Conservation (phyloP, 2,329 filamentous ascomycete genomes). For the Teratosphaeriaceae sp. region DNA sequence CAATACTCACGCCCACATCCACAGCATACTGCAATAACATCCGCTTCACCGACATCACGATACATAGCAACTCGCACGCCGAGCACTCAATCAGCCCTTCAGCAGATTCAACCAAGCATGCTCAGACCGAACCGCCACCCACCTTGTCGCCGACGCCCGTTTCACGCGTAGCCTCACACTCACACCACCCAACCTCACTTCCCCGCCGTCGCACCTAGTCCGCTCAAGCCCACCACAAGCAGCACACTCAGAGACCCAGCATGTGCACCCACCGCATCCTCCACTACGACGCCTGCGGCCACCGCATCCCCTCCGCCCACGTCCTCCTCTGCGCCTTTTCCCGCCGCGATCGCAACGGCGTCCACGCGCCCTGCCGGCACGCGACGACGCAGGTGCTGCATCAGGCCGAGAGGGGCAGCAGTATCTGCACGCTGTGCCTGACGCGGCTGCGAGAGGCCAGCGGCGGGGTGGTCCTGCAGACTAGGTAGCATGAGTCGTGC, state of each 20-base stretch:
- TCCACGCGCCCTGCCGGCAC: background rate
- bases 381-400: background rate
- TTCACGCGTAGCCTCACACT: background rate
- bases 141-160: background rate
- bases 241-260: too few relatives aligned
- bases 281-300: background rate
- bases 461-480: background rate
- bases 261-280: background rate
- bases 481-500: background rate
- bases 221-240: background rate
- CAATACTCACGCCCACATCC: too few relatives aligned
- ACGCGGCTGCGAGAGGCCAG: background rate
- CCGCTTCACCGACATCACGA: too few relatives aligned
- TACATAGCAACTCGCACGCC: too few relatives aligned
- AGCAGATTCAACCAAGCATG: background rate
- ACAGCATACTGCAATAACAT: too few relatives aligned
- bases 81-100: too few relatives aligned
- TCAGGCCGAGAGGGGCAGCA: background rate
- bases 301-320: background rate
- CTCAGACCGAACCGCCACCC: background rate
- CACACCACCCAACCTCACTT: background rate
- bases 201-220: too few relatives aligned
- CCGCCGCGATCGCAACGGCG: background rate
- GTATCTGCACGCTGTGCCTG: background rate
- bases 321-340: background rate